Evolutionary conservation across 2,329 filamentous ascomycete species (phyloP).

Genomic region (Pseudogymnoascus sp.): DNA sequence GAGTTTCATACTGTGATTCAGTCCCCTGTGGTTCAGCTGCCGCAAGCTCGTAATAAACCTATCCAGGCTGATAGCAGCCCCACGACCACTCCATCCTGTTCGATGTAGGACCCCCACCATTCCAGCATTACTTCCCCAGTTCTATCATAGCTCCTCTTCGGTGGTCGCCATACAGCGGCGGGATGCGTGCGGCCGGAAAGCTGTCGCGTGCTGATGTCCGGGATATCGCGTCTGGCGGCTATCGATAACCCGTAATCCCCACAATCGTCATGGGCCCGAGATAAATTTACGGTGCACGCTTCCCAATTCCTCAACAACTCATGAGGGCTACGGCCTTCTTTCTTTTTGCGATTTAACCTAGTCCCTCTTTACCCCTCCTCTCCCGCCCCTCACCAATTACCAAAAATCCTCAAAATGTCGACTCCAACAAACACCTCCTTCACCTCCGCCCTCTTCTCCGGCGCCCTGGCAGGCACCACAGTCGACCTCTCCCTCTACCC

Average conservation of each 20-base stretch:
- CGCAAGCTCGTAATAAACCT: slow-evolving; percentile 1
- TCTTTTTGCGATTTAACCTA: neutral
- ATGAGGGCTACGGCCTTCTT: slow-evolving; percentile 9
- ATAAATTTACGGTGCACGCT: slow-evolving; percentile 2
- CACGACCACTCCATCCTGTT: slow-evolving; percentile 1
- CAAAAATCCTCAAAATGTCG: slow-evolving; percentile 12
- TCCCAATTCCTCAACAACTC: neutral
- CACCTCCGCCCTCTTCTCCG: slow-evolving; percentile 63
- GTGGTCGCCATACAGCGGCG: neutral
- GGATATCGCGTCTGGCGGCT: slow-evolving; percentile 10
- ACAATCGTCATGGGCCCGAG: slow-evolving; percentile 4
- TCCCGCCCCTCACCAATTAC: neutral
- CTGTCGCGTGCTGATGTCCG: slow-evolving; percentile 7
- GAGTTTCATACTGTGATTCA: slow-evolving; percentile 7
- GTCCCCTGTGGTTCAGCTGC: neutral
- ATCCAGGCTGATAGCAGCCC: neutral
- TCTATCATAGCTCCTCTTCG: neutral
- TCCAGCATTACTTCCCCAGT: neutral
- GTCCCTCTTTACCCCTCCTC: neutral
- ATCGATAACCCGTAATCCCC: slow-evolving; percentile 8
- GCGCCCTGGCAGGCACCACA: slow-evolving; percentile 85
- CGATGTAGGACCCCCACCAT: slow-evolving; percentile 8
- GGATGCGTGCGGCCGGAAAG: neutral
- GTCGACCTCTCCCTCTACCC: slow-evolving; percentile 96
- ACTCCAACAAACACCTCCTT: slow-evolving; percentile 38